These are phyloP conservation scores for Arachnomyces sp. DNA, from an alignment of 2,329 filamentous ascomycete species.

Conservation along the genomic window DNA sequence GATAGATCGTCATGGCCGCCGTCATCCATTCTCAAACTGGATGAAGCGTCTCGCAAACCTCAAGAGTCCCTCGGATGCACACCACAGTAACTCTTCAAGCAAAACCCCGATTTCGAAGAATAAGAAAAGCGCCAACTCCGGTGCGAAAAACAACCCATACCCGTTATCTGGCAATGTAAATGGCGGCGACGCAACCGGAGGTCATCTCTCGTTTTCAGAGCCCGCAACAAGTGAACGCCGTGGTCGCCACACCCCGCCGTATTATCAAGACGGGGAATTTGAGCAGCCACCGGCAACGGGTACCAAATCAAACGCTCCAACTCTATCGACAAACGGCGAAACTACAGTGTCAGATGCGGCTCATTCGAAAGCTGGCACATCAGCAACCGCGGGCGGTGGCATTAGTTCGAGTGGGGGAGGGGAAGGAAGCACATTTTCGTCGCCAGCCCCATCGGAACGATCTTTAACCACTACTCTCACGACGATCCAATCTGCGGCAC, in stretches of 20 bases:
- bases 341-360: slow-evolving; percentile 65
- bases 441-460: slow-evolving; percentile 55
- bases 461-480: slow-evolving; percentile 59
- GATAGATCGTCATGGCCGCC: slow-evolving; percentile 63
- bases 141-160: slow-evolving; percentile 81
- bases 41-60: slow-evolving; percentile 89
- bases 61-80: slow-evolving; percentile 58
- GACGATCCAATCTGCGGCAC: slow-evolving; percentile 55
- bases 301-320: slow-evolving; percentile 66
- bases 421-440: slow-evolving; percentile 58
- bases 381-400: slow-evolving; percentile 56
- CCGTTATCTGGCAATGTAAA: slow-evolving; percentile 63
- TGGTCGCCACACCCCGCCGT: slow-evolving; percentile 47
- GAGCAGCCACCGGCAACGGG: slow-evolving; percentile 44
- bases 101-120: slow-evolving; percentile 26
- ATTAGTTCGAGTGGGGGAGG: slow-evolving; percentile 59
- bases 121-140: slow-evolving; percentile 49
- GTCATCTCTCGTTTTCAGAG: slow-evolving; percentile 49
- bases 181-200: slow-evolving; percentile 34
- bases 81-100: slow-evolving; percentile 30
- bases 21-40: slow-evolving; percentile 83
- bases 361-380: slow-evolving; percentile 74
- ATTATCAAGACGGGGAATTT: slow-evolving; percentile 45
- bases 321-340: slow-evolving; percentile 75
- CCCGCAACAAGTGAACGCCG: slow-evolving; percentile 42